Conservation (phyloP, 2,329 filamentous ascomycete genomes). For the Colletotrichum caudatum region DNA sequence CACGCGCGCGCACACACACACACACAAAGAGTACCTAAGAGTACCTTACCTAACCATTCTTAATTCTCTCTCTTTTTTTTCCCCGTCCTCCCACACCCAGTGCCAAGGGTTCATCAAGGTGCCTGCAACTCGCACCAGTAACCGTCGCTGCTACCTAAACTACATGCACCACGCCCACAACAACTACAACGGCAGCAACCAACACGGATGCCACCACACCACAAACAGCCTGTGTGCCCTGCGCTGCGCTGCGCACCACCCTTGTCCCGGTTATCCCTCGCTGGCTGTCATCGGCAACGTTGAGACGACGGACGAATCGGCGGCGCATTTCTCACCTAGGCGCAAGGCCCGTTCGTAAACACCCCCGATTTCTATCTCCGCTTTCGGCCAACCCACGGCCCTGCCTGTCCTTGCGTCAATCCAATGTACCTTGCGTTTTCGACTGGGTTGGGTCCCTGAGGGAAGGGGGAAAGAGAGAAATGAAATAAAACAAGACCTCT, state of each 20-base stretch:
- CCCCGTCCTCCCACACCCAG: no score
- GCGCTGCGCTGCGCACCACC: background rate
- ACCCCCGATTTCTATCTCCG: constrained; percentile 43
- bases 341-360: constrained; percentile 29
- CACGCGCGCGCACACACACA: constrained; percentile 26
- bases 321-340: constrained; percentile 30
- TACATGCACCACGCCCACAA: constrained; percentile 1
- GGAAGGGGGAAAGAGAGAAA: background rate
- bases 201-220: background rate
- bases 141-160: background rate
- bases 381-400: constrained; percentile 44
- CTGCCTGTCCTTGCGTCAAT: constrained; percentile 39
- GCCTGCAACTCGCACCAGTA: constrained; percentile 11
- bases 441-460: background rate
- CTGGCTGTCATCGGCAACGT: constrained; percentile 38
- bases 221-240: background rate
- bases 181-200: background rate
- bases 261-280: constrained; percentile 21
- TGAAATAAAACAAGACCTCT: constrained; percentile 1
- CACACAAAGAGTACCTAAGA: constrained; percentile 8
- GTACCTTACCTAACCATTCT: background rate
- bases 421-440: constrained; percentile 25
- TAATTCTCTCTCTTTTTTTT: background rate
- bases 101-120: constrained; percentile 28
- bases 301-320: constrained; percentile 40